A percentile compares a stretch with the other conserved stretches of the same genome.
Conservation (phyloP, 495 filamentous ascomycete genomes). For the Stereocaulon alpinum region DNA sequence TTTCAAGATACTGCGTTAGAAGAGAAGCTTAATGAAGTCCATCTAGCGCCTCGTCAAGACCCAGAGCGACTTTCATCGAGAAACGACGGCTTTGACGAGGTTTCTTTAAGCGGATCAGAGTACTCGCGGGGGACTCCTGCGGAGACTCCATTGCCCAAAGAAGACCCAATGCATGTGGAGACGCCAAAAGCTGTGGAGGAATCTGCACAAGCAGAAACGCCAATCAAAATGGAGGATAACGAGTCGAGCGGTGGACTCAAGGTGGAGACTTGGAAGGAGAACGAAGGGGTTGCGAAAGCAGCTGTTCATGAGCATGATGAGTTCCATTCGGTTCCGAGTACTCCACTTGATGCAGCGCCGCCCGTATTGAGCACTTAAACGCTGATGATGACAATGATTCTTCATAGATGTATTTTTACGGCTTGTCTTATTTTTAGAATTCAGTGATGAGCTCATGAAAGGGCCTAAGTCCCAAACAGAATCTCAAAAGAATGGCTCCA, state of each 20-base stretch:
- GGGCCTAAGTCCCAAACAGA: too few relatives aligned
- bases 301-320: constrained; percentile 28
- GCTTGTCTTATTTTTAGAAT: neutral
- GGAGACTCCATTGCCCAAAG: constrained; percentile 3
- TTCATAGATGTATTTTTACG: constrained; percentile 2
- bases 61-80: constrained; percentile 10
- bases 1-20: constrained; percentile 3
- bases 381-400: constrained; percentile 5
- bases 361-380: constrained; percentile 6
- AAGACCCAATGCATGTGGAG: constrained; percentile 11
- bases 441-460: constrained; percentile 3
- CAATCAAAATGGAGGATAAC: constrained; percentile 18
- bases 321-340: constrained; percentile 44
- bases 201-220: constrained; percentile 4
- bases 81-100: constrained; percentile 19
- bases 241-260: constrained; percentile 11
- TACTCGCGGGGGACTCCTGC: constrained; percentile 14
- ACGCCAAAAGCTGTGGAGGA: neutral
- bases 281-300: constrained; percentile 15
- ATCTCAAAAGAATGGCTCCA: too few relatives aligned
- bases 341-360: constrained; percentile 37
- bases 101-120: constrained; percentile 22
- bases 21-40: constrained; percentile 14
- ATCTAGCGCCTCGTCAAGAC: constrained; percentile 11
- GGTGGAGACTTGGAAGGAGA: constrained; percentile 8